phyloP scores from a whole-genome alignment of 2,329 filamentous ascomycete species.

The Alternaria longipes region DNA sequence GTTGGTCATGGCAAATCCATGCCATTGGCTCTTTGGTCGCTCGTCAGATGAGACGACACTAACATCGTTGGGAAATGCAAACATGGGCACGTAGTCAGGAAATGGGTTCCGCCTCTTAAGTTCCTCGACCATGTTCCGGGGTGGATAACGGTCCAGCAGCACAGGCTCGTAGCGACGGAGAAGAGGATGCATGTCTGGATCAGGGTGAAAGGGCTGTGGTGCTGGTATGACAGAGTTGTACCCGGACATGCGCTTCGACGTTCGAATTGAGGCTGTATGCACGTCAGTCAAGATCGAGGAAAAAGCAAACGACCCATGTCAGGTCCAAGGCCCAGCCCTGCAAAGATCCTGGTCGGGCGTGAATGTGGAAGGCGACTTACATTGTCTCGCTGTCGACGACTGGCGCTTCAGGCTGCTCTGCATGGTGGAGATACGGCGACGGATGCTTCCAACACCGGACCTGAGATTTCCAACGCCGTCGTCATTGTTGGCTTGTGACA shows the following conservation, averaged over 20 bases:
- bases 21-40: conserved; percentile 94
- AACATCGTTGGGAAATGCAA: conserved; percentile 98
- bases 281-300: conserved; percentile 36
- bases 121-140: conserved; percentile 82
- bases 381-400: conserved; percentile 76
- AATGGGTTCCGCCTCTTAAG: conserved; percentile 82
- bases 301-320: conserved; percentile 31
- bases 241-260: conserved; percentile 88
- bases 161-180: conserved; percentile 95
- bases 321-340: not conserved
- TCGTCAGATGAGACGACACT: conserved; percentile 96
- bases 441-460: conserved; percentile 81
- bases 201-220: conserved; percentile 87
- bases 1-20: conserved; percentile 97
- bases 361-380: conserved; percentile 61
- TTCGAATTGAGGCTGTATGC: conserved; percentile 71
- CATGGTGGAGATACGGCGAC: conserved; percentile 95
- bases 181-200: conserved; percentile 94
- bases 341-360: not conserved
- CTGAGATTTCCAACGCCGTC: conserved; percentile 64
- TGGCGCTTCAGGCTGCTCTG: conserved; percentile 87
- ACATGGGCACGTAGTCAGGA: conserved; percentile 98
- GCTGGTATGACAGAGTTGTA: conserved; percentile 98
- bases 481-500: conserved; percentile 62
- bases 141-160: conserved; percentile 92